phyloP scores from a whole-genome alignment of 192 early-diverging fungal species.

The Haplosporangium gracile region DNA sequence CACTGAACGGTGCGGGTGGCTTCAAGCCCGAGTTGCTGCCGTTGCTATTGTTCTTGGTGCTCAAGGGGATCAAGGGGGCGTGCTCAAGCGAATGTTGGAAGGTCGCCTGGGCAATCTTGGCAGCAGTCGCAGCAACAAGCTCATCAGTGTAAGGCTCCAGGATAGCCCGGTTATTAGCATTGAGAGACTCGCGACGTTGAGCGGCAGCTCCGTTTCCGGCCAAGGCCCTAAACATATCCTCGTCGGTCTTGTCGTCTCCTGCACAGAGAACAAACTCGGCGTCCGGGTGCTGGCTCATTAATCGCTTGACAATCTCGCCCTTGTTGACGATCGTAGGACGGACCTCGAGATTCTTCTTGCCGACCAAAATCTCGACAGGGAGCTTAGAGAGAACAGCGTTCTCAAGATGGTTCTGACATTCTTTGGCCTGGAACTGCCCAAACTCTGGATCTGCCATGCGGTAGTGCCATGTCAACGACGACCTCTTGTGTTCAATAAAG shows the following conservation, averaged over 20 bases:
- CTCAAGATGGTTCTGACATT: conserved; percentile 96
- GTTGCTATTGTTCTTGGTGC: not conserved
- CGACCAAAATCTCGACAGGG: conserved; percentile 94
- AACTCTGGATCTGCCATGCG: conserved; percentile 95
- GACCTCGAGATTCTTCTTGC: conserved; percentile 97
- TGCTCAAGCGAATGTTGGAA: conserved; percentile 28
- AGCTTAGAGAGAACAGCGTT: conserved; percentile 92
- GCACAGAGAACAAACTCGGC: conserved; percentile 94
- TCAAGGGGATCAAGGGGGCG: not conserved
- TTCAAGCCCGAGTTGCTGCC: conserved; percentile 18
- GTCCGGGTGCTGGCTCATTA: conserved; percentile 72
- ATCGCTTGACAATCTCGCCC: conserved; percentile 95
- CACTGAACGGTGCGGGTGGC: conserved; percentile 11
- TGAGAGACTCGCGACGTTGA: conserved; percentile 23
- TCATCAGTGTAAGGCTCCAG: conserved; percentile 35
- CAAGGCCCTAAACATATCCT: conserved; percentile 95
- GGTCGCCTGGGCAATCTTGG: conserved; percentile 42
- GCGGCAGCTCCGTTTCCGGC: conserved; percentile 12
- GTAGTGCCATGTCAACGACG: conserved; percentile 98
- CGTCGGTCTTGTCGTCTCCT: conserved; percentile 98
- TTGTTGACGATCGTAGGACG: conserved; percentile 95
- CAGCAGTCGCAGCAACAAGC: conserved; percentile 37
- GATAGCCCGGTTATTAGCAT: conserved; percentile 1
- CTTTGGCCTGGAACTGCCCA: conserved; percentile 96
- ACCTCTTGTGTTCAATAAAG: conserved; percentile 93